Percentiles rank a stretch among this genome's conserved stretches.
Evolutionary conservation across 148 eudicot species (phyloP).

Genomic region (Spergularia marina): DNA sequence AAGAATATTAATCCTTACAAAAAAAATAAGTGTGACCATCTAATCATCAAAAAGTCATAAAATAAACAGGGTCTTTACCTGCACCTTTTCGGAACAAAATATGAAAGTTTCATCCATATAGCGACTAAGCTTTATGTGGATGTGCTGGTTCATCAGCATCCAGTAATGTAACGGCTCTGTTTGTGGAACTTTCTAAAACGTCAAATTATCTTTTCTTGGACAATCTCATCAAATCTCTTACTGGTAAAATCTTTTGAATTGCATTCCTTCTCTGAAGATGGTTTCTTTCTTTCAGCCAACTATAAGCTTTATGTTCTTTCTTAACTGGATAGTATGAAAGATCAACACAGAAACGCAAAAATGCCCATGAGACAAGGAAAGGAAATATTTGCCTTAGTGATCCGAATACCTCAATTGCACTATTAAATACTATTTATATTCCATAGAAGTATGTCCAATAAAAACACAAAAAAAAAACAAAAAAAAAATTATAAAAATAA

Average conservation of each 20-base stretch:
- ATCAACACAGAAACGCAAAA: conserved; percentile 27
- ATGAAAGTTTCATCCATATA: conserved; percentile 56
- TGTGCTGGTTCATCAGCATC: conserved; percentile 57
- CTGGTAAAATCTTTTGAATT: conserved; percentile 42
- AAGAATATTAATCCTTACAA: neutral
- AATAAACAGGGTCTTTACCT: conserved; percentile 71
- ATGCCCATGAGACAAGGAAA: conserved; percentile 22
- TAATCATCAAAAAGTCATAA: conserved; percentile 18
- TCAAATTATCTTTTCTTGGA: conserved; percentile 59
- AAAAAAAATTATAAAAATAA: too few relatives aligned
- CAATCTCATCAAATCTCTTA: conserved; percentile 46
- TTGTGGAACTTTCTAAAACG: conserved; percentile 49
- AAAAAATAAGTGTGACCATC: neutral
- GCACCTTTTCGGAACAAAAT: conserved; percentile 53
- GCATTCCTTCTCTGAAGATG: conserved; percentile 53
- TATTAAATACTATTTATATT: neutral
- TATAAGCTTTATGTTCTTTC: conserved; percentile 81
- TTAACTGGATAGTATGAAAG: conserved; percentile 71
- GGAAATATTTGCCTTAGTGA: conserved; percentile 1
- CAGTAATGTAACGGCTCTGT: conserved; percentile 52
- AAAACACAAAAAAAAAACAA: too few relatives aligned
- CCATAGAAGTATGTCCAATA: neutral
- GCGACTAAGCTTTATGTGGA: conserved; percentile 48
- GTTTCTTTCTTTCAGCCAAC: conserved; percentile 69
- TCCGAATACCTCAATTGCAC: conserved; percentile 3